Evolutionary conservation across 352 stramenopile species (phyloP), one percentile per base, ranked within the genome.

Genomic region (Plasmopara halstedii): DNA sequence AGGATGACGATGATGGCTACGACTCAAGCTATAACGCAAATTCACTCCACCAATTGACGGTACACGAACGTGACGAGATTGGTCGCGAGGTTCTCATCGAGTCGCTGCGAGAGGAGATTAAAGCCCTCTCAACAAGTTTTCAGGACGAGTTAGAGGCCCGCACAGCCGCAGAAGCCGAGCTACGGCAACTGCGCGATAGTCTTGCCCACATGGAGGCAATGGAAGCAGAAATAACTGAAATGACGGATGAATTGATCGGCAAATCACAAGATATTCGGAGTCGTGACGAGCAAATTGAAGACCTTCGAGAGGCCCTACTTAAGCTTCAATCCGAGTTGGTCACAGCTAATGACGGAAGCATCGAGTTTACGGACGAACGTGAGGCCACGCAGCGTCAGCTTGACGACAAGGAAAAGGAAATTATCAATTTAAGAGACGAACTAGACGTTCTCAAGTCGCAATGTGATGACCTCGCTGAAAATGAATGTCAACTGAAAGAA

Each of bases 221-320:
- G 71, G 77, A 92, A 46, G 50, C 50, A 2, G 81, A 89, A 38
- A 77, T 92, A 47, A 71, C 58, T 0, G 75, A 88, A 27, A 87
- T 90, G 73, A 73, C 69, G 5, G 78, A 90, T 31, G 76, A 93
- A 45, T 40, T 90, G 41, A 87, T 88, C 33, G 69, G 56, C 10
- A 88, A 89, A 39, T 71, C 73, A 15, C 72, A 88, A 41, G 73
- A 83, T 27, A 81, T 89, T 20, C 71, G 70, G 15, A 54, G 65
- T 23, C 70, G 67, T 19, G 73, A 87, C 19, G 53, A 79, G n/a
- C 57, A 84, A 50, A 80, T 89, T 37, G 63, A 85, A 54, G 47
- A 50, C 13, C 38, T 87, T 6, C 62, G 70, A 19, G 68, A 85
- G 40, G 56, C 62, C 10, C 41, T 75, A 1, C 40, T 64, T 25